These are phyloP conservation scores for Diplodia seriata DNA, from an alignment of 2,329 filamentous ascomycete species.

Conservation along the genomic window DNA sequence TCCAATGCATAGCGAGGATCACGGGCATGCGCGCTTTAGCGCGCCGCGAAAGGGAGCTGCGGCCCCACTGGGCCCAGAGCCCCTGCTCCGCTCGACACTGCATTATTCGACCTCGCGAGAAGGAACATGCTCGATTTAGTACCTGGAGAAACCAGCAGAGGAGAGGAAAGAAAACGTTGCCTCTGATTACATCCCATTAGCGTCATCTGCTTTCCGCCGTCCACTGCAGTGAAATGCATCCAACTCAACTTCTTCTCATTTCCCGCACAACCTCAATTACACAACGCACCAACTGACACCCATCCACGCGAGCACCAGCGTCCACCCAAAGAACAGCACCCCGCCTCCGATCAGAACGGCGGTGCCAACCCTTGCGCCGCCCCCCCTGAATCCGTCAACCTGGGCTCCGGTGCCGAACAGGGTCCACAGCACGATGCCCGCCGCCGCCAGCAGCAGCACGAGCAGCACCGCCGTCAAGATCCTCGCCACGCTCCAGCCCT, in stretches of 20 bases:
- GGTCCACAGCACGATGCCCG: conserved; percentile 46
- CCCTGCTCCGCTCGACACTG: neutral
- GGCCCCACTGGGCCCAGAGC: conserved; percentile 5
- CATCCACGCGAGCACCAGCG: conserved; percentile 45
- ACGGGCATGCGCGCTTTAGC: conserved; percentile 27
- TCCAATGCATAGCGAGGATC: conserved; percentile 23
- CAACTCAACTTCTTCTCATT: too few relatives aligned
- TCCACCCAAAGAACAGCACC: conserved; percentile 46
- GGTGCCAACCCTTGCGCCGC: conserved; percentile 45
- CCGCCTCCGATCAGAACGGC: conserved; percentile 46
- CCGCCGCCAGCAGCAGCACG: conserved; percentile 41
- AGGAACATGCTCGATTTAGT: too few relatives aligned
- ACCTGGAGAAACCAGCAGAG: too few relatives aligned
- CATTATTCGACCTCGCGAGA: too few relatives aligned
- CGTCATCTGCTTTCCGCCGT: neutral
- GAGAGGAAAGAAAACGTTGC: neutral
- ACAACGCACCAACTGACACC: conserved; percentile 48
- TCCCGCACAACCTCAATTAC: conserved; percentile 32
- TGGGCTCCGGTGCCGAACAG: conserved; percentile 43
- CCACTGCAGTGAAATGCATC: neutral
- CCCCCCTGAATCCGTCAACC: conserved; percentile 35
- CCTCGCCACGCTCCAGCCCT: conserved; percentile 43
- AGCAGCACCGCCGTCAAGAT: conserved; percentile 41
- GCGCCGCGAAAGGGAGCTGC: conserved; percentile 26
- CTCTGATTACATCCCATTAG: neutral